phyloP scores from a whole-genome alignment of 1,284 basidiomycete genomes.

The Trichosporon sp. region DNA sequence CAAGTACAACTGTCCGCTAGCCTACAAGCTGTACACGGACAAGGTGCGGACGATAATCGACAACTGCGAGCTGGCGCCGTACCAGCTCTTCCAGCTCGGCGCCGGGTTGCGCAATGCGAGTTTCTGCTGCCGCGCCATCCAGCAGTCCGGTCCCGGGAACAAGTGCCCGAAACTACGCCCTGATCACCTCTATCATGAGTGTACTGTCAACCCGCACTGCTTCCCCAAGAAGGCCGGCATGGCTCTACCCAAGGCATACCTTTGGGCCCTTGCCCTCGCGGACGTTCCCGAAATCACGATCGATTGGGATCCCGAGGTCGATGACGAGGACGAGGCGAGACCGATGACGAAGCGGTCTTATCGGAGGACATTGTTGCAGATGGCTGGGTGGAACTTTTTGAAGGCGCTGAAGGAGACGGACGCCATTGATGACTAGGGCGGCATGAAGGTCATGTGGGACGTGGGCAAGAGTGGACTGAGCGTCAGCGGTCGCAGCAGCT shows the following conservation, averaged over 20 bases:
- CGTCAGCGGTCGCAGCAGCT: not conserved
- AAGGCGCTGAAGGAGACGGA: constrained; percentile 3
- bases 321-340: not conserved
- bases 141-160: not conserved
- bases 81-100: not conserved
- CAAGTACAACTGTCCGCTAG: not conserved
- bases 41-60: not conserved
- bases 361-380: not conserved
- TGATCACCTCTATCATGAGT: constrained; percentile 1
- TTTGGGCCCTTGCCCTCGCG: not conserved
- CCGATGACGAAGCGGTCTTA: not conserved
- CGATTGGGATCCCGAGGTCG: not conserved
- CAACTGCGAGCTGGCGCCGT: not conserved
- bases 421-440: not conserved
- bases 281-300: not conserved
- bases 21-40: constrained; percentile 1
- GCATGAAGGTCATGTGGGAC: not conserved
- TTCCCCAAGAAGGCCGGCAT: not conserved
- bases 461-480: too few relatives aligned
- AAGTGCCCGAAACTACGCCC: not conserved
- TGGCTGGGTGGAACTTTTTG: not conserved
- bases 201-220: not conserved
- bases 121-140: not conserved
- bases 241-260: not conserved
- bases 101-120: not conserved